These are phyloP conservation scores for Plasmopara halstedii DNA, from an alignment of 352 stramenopile genomes.

Conservation along the genomic window DNA sequence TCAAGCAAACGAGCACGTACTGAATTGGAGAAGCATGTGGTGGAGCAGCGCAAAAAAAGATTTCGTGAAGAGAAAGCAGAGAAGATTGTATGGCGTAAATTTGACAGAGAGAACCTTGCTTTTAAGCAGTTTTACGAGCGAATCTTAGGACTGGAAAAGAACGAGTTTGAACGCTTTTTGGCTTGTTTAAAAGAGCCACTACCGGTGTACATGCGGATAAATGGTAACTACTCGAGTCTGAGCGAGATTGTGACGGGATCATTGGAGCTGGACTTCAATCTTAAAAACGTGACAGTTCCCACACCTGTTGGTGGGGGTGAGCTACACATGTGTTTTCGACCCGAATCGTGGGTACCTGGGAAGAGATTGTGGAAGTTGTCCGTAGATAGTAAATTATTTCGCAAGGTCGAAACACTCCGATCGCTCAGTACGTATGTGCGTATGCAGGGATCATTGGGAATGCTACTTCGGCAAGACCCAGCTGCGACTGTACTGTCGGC, in stretches of 20 bases:
- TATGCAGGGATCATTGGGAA: slow-evolving; percentile 79
- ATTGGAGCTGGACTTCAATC: slow-evolving; percentile 61
- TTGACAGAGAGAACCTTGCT: slow-evolving; percentile 67
- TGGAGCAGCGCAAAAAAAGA: slow-evolving; percentile 48
- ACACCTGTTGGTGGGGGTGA: slow-evolving; percentile 48
- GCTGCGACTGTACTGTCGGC: slow-evolving; percentile 93
- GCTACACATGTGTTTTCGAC: slow-evolving; percentile 38
- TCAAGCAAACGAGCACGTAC: slow-evolving; percentile 43
- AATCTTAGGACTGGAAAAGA: slow-evolving; percentile 49
- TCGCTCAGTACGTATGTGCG: slow-evolving; percentile 91
- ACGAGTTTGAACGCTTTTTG: slow-evolving; percentile 81
- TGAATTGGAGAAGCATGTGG: slow-evolving; percentile 46
- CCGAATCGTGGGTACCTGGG: slow-evolving; percentile 56
- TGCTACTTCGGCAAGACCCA: slow-evolving; percentile 91
- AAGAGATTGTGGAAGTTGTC: slow-evolving; percentile 75
- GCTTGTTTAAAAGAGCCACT: slow-evolving; percentile 65
- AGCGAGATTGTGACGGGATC: slow-evolving; percentile 71
- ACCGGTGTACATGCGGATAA: slow-evolving; percentile 84
- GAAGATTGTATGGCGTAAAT: slow-evolving; percentile 86
- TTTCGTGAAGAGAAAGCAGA: slow-evolving; percentile 59
- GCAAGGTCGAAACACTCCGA: slow-evolving; percentile 82
- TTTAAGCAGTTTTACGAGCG: slow-evolving; percentile 84
- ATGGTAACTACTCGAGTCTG: slow-evolving; percentile 74
- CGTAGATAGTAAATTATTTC: slow-evolving; percentile 71
- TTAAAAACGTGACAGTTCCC: slow-evolving; percentile 47